Evolutionary conservation across 306 rosid genomes (phyloP).

Genomic region (Pterocarpus macrocarpus): DNA sequence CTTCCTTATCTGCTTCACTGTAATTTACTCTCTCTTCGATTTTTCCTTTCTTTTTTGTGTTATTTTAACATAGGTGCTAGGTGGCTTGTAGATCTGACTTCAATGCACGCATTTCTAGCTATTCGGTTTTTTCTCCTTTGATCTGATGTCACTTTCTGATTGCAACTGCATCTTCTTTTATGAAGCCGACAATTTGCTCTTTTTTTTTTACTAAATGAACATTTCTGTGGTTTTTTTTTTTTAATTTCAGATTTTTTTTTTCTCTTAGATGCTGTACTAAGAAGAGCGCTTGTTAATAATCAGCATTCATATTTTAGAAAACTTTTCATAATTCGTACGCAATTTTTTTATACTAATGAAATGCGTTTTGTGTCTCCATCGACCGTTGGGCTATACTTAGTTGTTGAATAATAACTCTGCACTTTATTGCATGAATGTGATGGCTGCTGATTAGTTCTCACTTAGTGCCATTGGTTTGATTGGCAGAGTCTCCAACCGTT

Average conservation of each 20-base stretch:
- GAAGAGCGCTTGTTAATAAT: slow-evolving; percentile 7
- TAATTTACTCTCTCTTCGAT: slow-evolving; percentile 10
- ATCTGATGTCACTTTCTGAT: slow-evolving; percentile 36
- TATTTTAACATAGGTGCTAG: slow-evolving; percentile 3
- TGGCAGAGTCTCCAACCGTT: not conserved
- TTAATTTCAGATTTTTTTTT: not conserved
- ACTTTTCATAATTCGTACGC: not conserved
- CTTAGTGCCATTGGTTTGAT: slow-evolving; percentile 2
- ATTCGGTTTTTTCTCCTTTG: slow-evolving; percentile 27
- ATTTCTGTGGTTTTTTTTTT: not conserved
- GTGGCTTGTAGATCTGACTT: slow-evolving; percentile 56
- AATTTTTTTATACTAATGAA: not conserved
- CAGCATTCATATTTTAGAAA: not conserved
- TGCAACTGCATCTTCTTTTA: slow-evolving; percentile 10
- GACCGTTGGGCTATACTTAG: not conserved
- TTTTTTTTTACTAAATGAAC: not conserved
- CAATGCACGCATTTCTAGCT: slow-evolving; percentile 30
- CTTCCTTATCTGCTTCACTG: slow-evolving; percentile 34
- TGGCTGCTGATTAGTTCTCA: slow-evolving; percentile 28
- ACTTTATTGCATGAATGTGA: slow-evolving; percentile 3
- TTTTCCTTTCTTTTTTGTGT: not conserved
- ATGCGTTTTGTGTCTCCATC: not conserved
- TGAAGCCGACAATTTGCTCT: not conserved
- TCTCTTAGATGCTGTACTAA: not conserved
- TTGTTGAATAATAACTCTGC: slow-evolving; percentile 23